These are phyloP conservation scores for Rhizophagus prolifer DNA, from an alignment of 192 early-diverging fungal species.

Conservation along the genomic window DNA sequence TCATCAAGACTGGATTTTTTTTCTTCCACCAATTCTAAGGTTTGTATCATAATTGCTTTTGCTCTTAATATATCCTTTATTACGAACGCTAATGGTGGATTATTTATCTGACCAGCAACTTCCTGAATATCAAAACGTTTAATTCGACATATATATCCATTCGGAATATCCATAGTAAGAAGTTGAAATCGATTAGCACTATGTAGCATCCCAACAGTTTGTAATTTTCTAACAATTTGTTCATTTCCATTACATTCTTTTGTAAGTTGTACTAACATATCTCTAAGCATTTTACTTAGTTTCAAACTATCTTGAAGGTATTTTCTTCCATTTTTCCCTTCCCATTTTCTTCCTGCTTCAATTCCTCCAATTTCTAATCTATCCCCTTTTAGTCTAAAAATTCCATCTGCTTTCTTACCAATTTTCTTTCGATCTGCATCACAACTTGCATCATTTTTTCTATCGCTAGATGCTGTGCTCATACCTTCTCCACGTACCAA, in stretches of 20 bases:
- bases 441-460: not conserved
- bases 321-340: not conserved
- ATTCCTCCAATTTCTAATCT: not conserved
- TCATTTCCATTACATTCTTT: not conserved
- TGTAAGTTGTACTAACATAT: not conserved
- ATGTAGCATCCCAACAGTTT: slow-evolving; percentile 7
- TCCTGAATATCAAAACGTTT: not conserved
- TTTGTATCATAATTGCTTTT: not conserved
- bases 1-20: too few species aligned
- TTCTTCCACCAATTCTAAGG: too few species aligned
- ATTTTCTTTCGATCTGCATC: not conserved
- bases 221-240: not conserved
- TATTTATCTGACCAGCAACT: not conserved
- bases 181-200: slow-evolving; percentile 7
- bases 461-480: not conserved
- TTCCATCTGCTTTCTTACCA: not conserved
- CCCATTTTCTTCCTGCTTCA: not conserved
- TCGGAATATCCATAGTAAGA: not conserved
- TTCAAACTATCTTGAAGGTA: not conserved
- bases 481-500: not conserved
- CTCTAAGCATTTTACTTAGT: not conserved
- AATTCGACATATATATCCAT: not conserved
- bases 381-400: not conserved
- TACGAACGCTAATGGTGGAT: not conserved
- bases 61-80: slow-evolving; percentile 9